Evolutionary conservation across 768 basidiomycete species (phyloP), one percentile per base, ranked within the genome.

Genomic region (Gautieria morchelliformis): DNA sequence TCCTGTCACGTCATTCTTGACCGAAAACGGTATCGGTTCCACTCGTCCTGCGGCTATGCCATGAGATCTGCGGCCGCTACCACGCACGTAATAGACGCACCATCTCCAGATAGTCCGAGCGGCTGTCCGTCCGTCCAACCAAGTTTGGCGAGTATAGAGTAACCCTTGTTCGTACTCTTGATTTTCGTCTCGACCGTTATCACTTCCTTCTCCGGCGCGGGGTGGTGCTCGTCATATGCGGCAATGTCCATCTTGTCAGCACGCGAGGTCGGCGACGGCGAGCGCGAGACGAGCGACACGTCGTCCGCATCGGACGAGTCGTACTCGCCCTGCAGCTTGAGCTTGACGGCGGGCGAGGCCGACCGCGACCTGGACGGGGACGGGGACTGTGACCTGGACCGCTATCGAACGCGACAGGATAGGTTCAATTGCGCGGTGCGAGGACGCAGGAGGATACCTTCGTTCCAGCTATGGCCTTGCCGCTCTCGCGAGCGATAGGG

Each of bases 101-200:
- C 90, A 58, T 90, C 86, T 30, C 77, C 82, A 52, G 87, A 85
- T 15, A 87, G 63, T 5, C 90, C 90, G 1, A 93, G 73, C 17
- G 86, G 82, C 61, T 85, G 80, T 12, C 90, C 90, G 65, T 89
- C 87, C 0, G 76, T 70, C 90, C 90, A 92, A 7, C 90, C 90
- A 53, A 92, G 78, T 70, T 85, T 91, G 33, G 83, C 78, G 1
- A 93, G 80, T 74, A 93, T 78, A 8, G 80, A 74, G 66, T 90
- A 91, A 12, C 90, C 90, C 64, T 84, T 87, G 70, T 93, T 93
- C 39, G 80, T 78, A 42, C 79, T 75, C 66, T 86, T 85, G 63
- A 93, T 83, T 68, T 77, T 89, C 42, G 88, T 91, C 52, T 92
- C 85, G 55, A 91, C 81, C 8, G 90, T 91, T 60, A 91, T 78